Percentiles rank a stretch among this genome's conserved stretches.
Conservation (phyloP, 2,329 filamentous ascomycete species). For the Salinomyces thailandicus region DNA sequence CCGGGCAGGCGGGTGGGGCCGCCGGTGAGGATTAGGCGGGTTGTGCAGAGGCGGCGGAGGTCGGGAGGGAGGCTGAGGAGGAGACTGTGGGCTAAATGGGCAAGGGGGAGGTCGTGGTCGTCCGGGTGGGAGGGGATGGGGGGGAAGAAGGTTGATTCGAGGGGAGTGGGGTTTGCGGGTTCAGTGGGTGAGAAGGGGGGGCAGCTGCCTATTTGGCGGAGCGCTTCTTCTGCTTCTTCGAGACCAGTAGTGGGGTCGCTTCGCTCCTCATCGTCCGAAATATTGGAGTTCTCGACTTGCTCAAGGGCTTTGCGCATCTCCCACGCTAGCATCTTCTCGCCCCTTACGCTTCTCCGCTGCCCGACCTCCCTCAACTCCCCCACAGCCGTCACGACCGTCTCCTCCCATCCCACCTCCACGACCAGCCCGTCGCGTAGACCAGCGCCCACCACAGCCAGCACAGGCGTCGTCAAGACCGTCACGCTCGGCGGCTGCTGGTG, state of each 20-base stretch:
- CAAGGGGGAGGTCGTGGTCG: conserved; percentile 75
- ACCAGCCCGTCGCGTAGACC: conserved; percentile 79
- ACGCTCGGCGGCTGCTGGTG: conserved; percentile 69
- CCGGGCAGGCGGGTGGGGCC: conserved; percentile 71
- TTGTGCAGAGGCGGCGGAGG: conserved; percentile 74
- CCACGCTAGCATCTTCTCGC: conserved; percentile 59
- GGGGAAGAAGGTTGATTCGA: conserved; percentile 67
- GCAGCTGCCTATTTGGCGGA: conserved; percentile 71
- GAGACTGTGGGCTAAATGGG: conserved; percentile 62
- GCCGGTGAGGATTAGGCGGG: conserved; percentile 76
- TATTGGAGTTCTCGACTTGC: not conserved
- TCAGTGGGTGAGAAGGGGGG: conserved; percentile 64
- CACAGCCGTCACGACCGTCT: conserved; percentile 73
- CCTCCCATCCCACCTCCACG: conserved; percentile 85
- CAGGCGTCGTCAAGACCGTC: conserved; percentile 66
- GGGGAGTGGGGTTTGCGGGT: conserved; percentile 65
- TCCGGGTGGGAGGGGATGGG: conserved; percentile 55
- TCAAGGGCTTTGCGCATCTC: conserved; percentile 55
- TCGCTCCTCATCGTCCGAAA: conserved; percentile 31
- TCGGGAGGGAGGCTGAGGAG: conserved; percentile 71
- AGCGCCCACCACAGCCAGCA: conserved; percentile 64
- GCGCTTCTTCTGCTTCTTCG: conserved; percentile 70
- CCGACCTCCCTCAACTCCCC: conserved; percentile 83
- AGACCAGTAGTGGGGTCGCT: conserved; percentile 47
- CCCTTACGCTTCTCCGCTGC: conserved; percentile 60